A percentile compares a stretch with the other conserved stretches of the same genome.
Evolutionary conservation across 192 early-diverging fungal genomes (phyloP).

Genomic region (Rhizophagus sp.): DNA sequence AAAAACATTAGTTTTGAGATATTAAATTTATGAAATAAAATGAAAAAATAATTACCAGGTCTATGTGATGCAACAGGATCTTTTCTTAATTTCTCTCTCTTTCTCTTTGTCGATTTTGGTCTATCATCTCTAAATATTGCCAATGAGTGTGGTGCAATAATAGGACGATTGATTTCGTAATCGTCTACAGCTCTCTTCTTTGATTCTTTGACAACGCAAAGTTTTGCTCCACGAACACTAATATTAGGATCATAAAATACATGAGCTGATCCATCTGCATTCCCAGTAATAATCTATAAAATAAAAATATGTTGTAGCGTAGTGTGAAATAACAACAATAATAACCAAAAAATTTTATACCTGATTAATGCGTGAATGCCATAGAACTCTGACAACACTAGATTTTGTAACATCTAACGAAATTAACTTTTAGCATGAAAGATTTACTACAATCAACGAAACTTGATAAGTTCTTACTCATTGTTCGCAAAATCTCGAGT

Average conservation of each 20-base stretch:
- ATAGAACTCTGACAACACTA: conserved; percentile 74
- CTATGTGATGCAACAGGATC: conserved; percentile 72
- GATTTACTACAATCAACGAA: neutral
- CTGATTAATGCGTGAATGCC: conserved; percentile 87
- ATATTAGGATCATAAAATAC: conserved; percentile 75
- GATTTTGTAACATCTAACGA: conserved; percentile 47
- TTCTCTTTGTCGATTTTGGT: conserved; percentile 64
- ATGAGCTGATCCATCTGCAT: conserved; percentile 69
- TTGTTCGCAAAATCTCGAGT: conserved; percentile 53
- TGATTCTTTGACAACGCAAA: conserved; percentile 64
- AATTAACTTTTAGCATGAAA: neutral
- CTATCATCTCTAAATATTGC: conserved; percentile 83
- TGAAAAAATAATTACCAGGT: conserved; percentile 52
- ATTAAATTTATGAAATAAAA: neutral
- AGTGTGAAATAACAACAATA: neutral
- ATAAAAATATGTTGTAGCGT: neutral
- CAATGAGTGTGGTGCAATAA: conserved; percentile 87
- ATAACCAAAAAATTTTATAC: conserved; percentile 14
- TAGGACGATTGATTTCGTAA: conserved; percentile 66
- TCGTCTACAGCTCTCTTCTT: conserved; percentile 67
- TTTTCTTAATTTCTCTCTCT: conserved; percentile 67
- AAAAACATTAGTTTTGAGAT: conserved; percentile 9
- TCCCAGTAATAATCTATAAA: conserved; percentile 72
- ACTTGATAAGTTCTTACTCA: conserved; percentile 39
- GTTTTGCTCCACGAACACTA: conserved; percentile 70